Conservation (phyloP, 331 rosid species). For the Phaseolus coccineus region DNA sequence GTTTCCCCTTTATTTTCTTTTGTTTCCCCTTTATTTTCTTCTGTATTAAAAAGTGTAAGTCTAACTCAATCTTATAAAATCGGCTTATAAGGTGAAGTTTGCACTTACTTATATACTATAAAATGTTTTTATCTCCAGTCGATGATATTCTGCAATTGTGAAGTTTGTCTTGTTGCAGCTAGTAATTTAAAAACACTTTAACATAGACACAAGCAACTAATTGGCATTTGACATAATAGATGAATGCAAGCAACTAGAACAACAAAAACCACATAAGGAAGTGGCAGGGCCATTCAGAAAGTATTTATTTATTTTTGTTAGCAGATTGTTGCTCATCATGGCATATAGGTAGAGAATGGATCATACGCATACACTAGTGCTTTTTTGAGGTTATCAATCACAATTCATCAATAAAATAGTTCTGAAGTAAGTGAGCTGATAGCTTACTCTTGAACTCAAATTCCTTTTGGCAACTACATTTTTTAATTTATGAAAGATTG, state of each 20-base stretch:
- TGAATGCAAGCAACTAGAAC: slow-evolving; percentile 14
- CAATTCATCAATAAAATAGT: slow-evolving; percentile 2
- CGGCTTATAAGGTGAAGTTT: too few relatives aligned
- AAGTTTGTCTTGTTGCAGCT: background rate
- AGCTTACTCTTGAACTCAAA: background rate
- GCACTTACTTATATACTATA: too few relatives aligned
- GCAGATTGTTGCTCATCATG: background rate
- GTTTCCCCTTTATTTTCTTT: background rate
- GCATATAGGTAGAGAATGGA: slow-evolving; percentile 11
- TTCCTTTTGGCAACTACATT: background rate
- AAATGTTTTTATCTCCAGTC: too few relatives aligned
- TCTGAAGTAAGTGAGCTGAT: background rate
- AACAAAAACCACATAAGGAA: background rate
- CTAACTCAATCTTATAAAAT: too few relatives aligned
- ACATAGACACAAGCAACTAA: background rate
- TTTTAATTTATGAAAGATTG: slow-evolving; percentile 23
- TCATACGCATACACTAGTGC: background rate
- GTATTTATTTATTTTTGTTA: background rate
- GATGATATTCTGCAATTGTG: background rate
- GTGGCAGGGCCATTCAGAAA: slow-evolving; percentile 14
- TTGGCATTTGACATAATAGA: slow-evolving; percentile 23
- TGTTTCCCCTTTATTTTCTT: background rate
- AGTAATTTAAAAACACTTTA: slow-evolving; percentile 3
- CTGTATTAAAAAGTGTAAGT: too few relatives aligned
- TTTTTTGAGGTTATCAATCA: background rate